Conservation (phyloP, 495 filamentous ascomycete genomes). For the Xylaria nigripes region DNA sequence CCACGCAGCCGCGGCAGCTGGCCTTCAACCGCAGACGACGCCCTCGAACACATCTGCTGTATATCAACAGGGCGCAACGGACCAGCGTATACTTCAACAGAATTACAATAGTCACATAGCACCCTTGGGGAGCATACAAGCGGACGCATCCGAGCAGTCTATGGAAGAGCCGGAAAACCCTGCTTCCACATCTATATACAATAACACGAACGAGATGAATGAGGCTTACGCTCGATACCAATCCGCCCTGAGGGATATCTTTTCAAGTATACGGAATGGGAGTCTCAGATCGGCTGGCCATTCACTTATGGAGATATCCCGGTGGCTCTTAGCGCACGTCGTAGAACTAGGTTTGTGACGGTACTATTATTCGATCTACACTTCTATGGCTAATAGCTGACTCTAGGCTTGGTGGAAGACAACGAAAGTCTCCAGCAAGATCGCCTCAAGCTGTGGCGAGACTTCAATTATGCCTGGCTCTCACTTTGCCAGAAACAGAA, state of each 20-base stretch:
- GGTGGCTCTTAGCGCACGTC: slow-evolving; percentile 77
- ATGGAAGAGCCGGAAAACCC: slow-evolving; percentile 19
- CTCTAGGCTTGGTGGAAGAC: slow-evolving; percentile 49
- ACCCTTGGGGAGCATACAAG: slow-evolving; percentile 35
- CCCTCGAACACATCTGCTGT: slow-evolving; percentile 34
- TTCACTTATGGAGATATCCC: slow-evolving; percentile 68
- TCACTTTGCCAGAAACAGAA: slow-evolving; percentile 79
- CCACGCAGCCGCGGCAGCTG: slow-evolving; percentile 49
- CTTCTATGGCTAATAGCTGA: slow-evolving; percentile 14
- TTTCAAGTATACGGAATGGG: slow-evolving; percentile 67
- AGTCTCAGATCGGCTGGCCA: slow-evolving; percentile 62
- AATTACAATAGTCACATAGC: slow-evolving; percentile 37
- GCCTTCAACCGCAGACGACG: slow-evolving; percentile 30
- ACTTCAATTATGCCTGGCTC: slow-evolving; percentile 95
- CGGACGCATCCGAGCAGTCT: slow-evolving; percentile 22
- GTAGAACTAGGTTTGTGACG: slow-evolving; percentile 67
- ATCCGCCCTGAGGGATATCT: slow-evolving; percentile 60
- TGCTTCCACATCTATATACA: neutral
- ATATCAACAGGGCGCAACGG: slow-evolving; percentile 40
- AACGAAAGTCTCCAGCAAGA: slow-evolving; percentile 61
- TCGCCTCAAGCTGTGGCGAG: slow-evolving; percentile 76
- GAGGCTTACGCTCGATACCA: slow-evolving; percentile 72
- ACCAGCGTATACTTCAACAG: slow-evolving; percentile 35
- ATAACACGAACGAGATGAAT: slow-evolving; percentile 37
- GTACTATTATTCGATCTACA: slow-evolving; percentile 12